Evolutionary conservation across 495 filamentous ascomycete genomes (phyloP), one percentile per base, ranked within the genome.

Genomic region (Xeromyces bisporus): DNA sequence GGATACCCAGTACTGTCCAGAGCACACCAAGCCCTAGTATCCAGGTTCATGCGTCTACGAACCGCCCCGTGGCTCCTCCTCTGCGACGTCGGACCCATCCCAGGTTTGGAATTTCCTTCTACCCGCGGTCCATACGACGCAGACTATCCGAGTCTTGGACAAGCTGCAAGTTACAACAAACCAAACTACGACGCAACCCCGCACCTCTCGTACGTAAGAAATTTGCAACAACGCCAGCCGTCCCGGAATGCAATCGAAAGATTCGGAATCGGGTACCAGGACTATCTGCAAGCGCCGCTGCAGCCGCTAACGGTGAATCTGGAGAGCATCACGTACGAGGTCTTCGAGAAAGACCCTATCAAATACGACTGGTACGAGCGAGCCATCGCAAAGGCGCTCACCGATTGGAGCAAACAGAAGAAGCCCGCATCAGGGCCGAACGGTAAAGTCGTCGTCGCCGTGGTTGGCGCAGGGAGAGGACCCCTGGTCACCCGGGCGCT

Each of bases 341-440:
- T 96, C 6, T 99, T 99, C 45, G 89, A 99, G 51, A 91, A 89
- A 40, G 91, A 96, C 36, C 89, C 89, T 0, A 75, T 96, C 50
- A 99, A 99, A 53, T 99, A 99, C 49, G 76, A 85, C 31, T 85
- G 84, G 63, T 99, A 99, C 49, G 83, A 93, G 48, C 56, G 64
- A 11, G 89, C 89, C 23, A 82, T 94, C 30, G 63, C 66, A 1
- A 66, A 77, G 35, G 87, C 89, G 0, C 67, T 99, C 36, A 58
- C 50, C n/a, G 87, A 93, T 38, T 89, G 85, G 79, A 57, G 50
- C 7, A 62, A 64, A 25, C 67, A 75, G 37, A 62, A 66, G 33
- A 85, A 81, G 38, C 75, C 78, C 0, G 75, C 72, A 0, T 81
- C 78, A 1, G 65, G 72, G n/a, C 61, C 62, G 3, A 64, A 66